These are phyloP conservation scores for Euphorbia pulcherrima DNA, from an alignment of 345 rosid species.

Conservation along the genomic window DNA sequence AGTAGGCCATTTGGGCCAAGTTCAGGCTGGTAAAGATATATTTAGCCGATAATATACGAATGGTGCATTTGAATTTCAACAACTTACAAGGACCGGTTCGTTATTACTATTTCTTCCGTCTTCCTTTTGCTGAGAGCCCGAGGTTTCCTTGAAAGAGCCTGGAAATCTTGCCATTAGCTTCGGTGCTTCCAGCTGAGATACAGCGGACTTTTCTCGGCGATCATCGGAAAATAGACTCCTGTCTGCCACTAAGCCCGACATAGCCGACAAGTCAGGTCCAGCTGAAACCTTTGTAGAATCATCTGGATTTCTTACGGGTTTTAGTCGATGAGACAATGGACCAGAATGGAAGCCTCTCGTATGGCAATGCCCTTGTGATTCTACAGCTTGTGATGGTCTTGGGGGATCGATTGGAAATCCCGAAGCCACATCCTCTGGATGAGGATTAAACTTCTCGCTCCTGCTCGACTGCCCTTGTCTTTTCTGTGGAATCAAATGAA, in stretches of 20 bases:
- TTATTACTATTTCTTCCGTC: conserved; percentile 60
- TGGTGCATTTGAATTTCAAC: not conserved
- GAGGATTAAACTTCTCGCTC: conserved; percentile 95
- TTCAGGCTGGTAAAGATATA: too few relatives aligned
- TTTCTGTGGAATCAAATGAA: conserved; percentile 44
- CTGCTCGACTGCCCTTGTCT: conserved; percentile 82
- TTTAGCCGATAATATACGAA: conserved; percentile 2
- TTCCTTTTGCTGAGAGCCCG: conserved; percentile 46
- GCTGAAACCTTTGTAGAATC: conserved; percentile 58
- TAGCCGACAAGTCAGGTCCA: conserved; percentile 51
- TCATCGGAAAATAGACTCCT: conserved; percentile 59
- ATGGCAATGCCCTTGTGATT: conserved; percentile 58
- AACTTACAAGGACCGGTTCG: conserved; percentile 75
- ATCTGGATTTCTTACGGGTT: conserved; percentile 55
- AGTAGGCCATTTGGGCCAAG: too few relatives aligned
- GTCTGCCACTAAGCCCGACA: conserved; percentile 51
- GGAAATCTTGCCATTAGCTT: conserved; percentile 71
- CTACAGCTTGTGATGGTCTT: conserved; percentile 72
- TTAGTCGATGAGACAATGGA: conserved; percentile 74
- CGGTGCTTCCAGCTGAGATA: conserved; percentile 50
- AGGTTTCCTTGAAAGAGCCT: conserved; percentile 85
- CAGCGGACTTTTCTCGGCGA: conserved; percentile 41
- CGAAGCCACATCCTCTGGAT: conserved; percentile 95
- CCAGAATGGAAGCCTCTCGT: conserved; percentile 94
- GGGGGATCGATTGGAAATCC: conserved; percentile 99